Conservation (phyloP, 306 rosid genomes). For the Benincasa hispida region DNA sequence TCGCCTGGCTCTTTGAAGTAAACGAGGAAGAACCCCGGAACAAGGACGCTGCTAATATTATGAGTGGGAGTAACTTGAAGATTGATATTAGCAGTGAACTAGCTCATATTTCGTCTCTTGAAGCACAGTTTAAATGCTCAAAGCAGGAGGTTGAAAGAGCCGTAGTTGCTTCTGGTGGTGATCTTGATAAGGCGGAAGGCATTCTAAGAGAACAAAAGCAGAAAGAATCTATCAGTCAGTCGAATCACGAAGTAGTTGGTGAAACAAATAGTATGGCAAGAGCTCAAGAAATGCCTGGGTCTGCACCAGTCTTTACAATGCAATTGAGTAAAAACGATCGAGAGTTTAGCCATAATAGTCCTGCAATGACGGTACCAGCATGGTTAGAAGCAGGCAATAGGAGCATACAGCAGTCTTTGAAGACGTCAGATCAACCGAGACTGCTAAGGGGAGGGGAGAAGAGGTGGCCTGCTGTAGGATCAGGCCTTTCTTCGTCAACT, state of each 20-base stretch:
- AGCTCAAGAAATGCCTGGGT: slow-evolving; percentile 39
- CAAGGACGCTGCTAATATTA: slow-evolving; percentile 37
- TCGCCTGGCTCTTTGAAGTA: slow-evolving; percentile 71
- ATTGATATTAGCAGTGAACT: slow-evolving; percentile 94
- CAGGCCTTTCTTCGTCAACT: slow-evolving; percentile 47
- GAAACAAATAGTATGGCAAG: slow-evolving; percentile 45
- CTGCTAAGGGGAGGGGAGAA: slow-evolving; percentile 80
- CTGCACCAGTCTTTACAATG: slow-evolving; percentile 22
- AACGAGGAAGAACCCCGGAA: slow-evolving; percentile 45
- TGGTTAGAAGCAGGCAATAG: slow-evolving; percentile 52
- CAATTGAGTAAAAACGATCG: slow-evolving; percentile 56
- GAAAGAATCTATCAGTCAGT: slow-evolving; percentile 65
- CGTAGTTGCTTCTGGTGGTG: slow-evolving; percentile 71
- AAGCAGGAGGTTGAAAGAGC: slow-evolving; percentile 95
- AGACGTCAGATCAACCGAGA: slow-evolving; percentile 46
- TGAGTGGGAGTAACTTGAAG: slow-evolving; percentile 51
- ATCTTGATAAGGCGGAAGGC: slow-evolving; percentile 73
- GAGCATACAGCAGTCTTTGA: slow-evolving; percentile 43
- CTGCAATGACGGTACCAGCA: slow-evolving; percentile 29
- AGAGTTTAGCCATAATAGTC: slow-evolving; percentile 64
- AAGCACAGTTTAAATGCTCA: slow-evolving; percentile 46
- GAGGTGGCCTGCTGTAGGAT: slow-evolving; percentile 53
- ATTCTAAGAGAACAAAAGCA: slow-evolving; percentile 57
- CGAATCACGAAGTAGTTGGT: slow-evolving; percentile 28
- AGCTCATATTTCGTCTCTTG: slow-evolving; percentile 60